These are phyloP conservation scores for Nicotiana sylvestris DNA, from an alignment of 257 asterid species.

Conservation along the genomic window DNA sequence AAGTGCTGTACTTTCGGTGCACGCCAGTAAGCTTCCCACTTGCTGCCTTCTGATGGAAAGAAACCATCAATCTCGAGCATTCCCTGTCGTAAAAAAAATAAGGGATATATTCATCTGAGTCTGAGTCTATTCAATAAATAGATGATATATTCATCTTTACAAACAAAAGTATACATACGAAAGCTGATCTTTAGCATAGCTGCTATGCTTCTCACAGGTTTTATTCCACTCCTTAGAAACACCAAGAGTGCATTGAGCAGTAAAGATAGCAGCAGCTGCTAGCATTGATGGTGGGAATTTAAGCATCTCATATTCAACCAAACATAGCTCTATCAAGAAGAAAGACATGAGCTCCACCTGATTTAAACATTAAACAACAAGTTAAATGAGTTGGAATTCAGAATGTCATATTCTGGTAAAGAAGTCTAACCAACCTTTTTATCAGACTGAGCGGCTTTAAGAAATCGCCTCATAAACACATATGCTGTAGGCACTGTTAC, in stretches of 20 bases:
- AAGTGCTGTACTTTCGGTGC: constrained; percentile 32
- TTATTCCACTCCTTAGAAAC: constrained; percentile 61
- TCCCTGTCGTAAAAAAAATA: constrained; percentile 21
- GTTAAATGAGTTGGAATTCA: background rate
- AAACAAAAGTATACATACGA: constrained; percentile 35
- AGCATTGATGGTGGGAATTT: constrained; percentile 67
- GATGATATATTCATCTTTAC: background rate
- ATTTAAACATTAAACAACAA: background rate
- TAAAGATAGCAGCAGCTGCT: constrained; percentile 90
- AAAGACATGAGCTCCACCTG: constrained; percentile 74
- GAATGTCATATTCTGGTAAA: background rate
- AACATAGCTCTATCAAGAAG: constrained; percentile 76
- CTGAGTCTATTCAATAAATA: background rate
- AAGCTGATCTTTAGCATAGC: constrained; percentile 55
- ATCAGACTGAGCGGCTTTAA: constrained; percentile 80
- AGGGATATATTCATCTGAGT: too few relatives aligned
- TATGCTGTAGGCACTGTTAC: constrained; percentile 76
- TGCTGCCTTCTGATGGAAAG: constrained; percentile 37
- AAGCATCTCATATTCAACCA: constrained; percentile 80
- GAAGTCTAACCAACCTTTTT: constrained; percentile 41
- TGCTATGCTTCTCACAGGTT: constrained; percentile 56
- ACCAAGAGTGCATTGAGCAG: constrained; percentile 59
- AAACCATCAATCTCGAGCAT: constrained; percentile 39
- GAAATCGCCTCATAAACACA: constrained; percentile 77
- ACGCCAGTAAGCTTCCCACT: constrained; percentile 35